Percentiles rank a stretch among this genome's conserved stretches.
Evolutionary conservation across 176 grass and related monocot genomes (phyloP).

Genomic region (Pontederia crassipes): DNA sequence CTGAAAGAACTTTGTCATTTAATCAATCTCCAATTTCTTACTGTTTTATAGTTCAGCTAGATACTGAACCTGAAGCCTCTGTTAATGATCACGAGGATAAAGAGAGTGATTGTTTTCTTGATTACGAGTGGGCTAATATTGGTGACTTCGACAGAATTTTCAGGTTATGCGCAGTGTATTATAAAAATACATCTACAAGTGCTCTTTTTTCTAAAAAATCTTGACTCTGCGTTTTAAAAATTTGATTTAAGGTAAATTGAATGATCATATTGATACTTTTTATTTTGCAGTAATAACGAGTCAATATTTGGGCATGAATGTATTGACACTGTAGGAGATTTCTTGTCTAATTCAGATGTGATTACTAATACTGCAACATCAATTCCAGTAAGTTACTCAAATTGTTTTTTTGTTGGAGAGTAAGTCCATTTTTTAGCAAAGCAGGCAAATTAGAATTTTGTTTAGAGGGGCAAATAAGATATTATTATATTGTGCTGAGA

Average conservation of each 20-base stretch:
- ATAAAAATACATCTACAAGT: no score
- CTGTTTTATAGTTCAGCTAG: conserved; percentile 1
- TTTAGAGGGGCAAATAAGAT: no score
- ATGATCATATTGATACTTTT: no score
- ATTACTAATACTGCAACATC: conserved; percentile 47
- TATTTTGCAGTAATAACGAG: conserved; percentile 44
- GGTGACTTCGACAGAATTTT: conserved; percentile 82
- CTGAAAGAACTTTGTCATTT: neutral
- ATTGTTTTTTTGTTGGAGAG: no score
- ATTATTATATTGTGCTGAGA: neutral
- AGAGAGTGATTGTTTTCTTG: conserved; percentile 1
- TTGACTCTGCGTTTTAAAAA: no score
- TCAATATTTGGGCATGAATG: conserved; percentile 71
- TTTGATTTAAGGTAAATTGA: neutral
- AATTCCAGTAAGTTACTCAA: conserved; percentile 39
- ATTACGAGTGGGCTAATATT: conserved; percentile 18
- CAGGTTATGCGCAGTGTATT: conserved; percentile 30
- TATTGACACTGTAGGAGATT: conserved; percentile 44
- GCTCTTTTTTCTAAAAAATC: no score
- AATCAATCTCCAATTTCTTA: neutral
- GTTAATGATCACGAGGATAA: conserved; percentile 6
- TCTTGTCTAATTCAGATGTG: conserved; percentile 50
- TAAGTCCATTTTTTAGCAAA: no score
- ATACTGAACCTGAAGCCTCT: conserved; percentile 8
- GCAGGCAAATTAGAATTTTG: no score